Evolutionary conservation across 495 filamentous ascomycete species (phyloP).

Genomic region (Chaetomidium leptoderma): DNA sequence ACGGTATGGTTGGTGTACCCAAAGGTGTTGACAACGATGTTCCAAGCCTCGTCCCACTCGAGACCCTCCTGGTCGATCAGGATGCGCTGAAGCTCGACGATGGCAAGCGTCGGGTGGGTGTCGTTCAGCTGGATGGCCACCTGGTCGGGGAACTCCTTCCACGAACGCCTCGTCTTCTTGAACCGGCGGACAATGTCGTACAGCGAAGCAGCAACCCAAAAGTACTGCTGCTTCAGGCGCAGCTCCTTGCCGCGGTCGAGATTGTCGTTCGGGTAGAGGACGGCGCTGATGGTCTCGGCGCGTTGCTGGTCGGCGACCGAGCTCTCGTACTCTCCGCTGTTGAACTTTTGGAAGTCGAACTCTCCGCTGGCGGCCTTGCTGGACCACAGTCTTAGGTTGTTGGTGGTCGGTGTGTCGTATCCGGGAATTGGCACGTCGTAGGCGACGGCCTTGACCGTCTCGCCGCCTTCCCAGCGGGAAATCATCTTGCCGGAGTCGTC

Average conservation of each 20-base stretch:
- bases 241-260: conserved; percentile 95
- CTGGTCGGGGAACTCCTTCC: conserved; percentile 89
- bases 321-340: conserved; percentile 94
- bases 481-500: conserved; percentile 71
- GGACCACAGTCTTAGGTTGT: conserved; percentile 94
- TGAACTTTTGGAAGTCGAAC: conserved; percentile 99
- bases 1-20: conserved; percentile 99
- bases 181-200: conserved; percentile 95
- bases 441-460: conserved; percentile 86
- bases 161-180: conserved; percentile 90
- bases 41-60: conserved; percentile 92
- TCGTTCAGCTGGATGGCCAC: conserved; percentile 98
- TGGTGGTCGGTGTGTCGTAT: conserved; percentile 82
- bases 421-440: conserved; percentile 96
- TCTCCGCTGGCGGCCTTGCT: conserved; percentile 95
- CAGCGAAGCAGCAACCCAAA: conserved; percentile 96
- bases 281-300: conserved; percentile 95
- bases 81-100: conserved; percentile 92
- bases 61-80: conserved; percentile 84
- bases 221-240: conserved; percentile 97
- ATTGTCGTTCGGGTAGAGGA: conserved; percentile 97
- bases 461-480: conserved; percentile 82
- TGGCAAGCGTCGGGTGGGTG: conserved; percentile 92
- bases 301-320: conserved; percentile 93
- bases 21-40: conserved; percentile 66